Evolutionary conservation across 148 eudicot genomes (phyloP).

Genomic region (Rhododendron williamsianum): DNA sequence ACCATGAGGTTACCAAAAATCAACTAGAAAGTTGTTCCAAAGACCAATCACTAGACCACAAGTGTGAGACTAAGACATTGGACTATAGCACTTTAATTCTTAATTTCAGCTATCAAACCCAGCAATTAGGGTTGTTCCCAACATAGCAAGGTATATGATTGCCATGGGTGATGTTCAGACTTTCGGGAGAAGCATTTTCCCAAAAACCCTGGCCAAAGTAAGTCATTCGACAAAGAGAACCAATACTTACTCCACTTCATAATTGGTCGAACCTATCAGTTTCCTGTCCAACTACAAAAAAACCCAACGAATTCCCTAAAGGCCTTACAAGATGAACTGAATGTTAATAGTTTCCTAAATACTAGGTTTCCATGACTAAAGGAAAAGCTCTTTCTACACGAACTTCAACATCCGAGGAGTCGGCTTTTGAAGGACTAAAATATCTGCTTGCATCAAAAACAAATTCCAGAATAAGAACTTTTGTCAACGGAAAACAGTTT

Average conservation of each 20-base stretch:
- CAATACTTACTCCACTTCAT: not conserved
- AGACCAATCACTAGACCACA: not conserved
- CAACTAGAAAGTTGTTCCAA: constrained; percentile 1
- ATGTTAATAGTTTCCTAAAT: not conserved
- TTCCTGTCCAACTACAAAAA: not conserved
- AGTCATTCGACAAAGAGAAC: not conserved
- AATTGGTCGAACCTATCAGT: not conserved
- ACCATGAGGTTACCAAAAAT: not conserved
- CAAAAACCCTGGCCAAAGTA: not conserved
- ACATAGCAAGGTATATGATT: not conserved
- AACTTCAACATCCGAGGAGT: not conserved
- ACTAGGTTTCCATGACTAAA: not conserved
- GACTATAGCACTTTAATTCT: not conserved
- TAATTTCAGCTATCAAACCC: not conserved
- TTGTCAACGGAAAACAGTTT: not conserved
- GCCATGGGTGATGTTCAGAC: not conserved
- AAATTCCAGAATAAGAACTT: not conserved
- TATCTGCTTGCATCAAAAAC: not conserved
- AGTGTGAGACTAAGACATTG: not conserved
- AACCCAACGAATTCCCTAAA: too few relatives aligned
- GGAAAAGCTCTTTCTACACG: not conserved
- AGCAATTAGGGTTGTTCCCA: not conserved
- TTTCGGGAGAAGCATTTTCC: not conserved
- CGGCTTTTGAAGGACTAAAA: constrained; percentile 5
- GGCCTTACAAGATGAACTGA: not conserved